phyloP scores from a whole-genome alignment of 306 rosid genomes.

The Vigna trinervia region DNA sequence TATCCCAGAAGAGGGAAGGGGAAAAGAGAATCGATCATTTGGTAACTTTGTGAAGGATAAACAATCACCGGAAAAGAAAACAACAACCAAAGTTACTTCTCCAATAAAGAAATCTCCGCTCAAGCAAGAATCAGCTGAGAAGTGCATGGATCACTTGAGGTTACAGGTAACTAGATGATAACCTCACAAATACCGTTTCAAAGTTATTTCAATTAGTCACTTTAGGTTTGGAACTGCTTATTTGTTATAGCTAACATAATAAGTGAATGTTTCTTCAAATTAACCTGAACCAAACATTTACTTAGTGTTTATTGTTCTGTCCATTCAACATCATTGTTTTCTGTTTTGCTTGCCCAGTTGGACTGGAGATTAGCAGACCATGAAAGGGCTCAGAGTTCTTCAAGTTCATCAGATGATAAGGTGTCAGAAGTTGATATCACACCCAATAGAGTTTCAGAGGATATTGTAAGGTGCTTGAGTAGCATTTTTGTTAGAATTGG shows the following conservation, averaged over 20 bases:
- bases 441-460: conserved; percentile 85
- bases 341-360: conserved; percentile 53
- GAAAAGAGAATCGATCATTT: conserved; percentile 72
- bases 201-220: neutral
- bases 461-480: conserved; percentile 77
- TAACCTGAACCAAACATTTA: neutral
- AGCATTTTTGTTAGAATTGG: conserved; percentile 71
- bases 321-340: neutral
- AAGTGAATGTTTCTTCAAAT: neutral
- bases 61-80: conserved; percentile 76
- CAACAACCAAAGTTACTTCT: conserved; percentile 49
- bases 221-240: neutral
- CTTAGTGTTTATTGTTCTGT: neutral
- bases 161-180: conserved; percentile 60
- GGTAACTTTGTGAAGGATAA: conserved; percentile 61
- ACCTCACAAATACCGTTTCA: neutral
- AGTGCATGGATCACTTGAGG: conserved; percentile 63
- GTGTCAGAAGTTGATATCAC: conserved; percentile 55
- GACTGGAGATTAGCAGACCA: conserved; percentile 74
- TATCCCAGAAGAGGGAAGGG: conserved; percentile 69
- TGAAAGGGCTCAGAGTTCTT: conserved; percentile 67
- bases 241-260: neutral
- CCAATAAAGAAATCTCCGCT: conserved; percentile 66
- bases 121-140: conserved; percentile 69
- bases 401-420: conserved; percentile 63